These are phyloP conservation scores for Cladophialophora chaetospira DNA, from an alignment of 2,329 filamentous ascomycete species.

Conservation along the genomic window DNA sequence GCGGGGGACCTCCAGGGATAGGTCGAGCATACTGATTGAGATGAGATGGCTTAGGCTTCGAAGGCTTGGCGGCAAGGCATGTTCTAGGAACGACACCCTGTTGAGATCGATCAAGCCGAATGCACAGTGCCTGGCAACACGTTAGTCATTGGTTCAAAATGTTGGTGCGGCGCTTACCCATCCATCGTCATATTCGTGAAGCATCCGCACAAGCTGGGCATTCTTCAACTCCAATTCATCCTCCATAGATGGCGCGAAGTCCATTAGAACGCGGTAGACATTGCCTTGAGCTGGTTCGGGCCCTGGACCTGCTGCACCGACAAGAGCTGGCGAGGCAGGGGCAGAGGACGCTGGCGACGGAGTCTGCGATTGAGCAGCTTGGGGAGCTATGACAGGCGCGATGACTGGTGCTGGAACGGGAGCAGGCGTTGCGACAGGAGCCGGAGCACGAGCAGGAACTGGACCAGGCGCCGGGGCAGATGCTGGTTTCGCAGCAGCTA, in stretches of 20 bases:
- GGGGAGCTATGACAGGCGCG: background rate
- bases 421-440: constrained; percentile 40
- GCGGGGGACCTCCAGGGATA: constrained; percentile 29
- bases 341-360: constrained; percentile 55
- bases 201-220: constrained; percentile 81
- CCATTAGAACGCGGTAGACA: constrained; percentile 90
- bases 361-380: constrained; percentile 30
- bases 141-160: constrained; percentile 38
- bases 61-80: constrained; percentile 86
- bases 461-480: constrained; percentile 60
- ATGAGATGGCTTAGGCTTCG: constrained; percentile 74
- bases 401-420: constrained; percentile 30
- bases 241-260: constrained; percentile 88
- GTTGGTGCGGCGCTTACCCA: constrained; percentile 68
- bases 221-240: constrained; percentile 83
- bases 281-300: constrained; percentile 56
- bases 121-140: constrained; percentile 73
- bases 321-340: constrained; percentile 53
- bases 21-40: constrained; percentile 57
- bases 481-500: constrained; percentile 12
- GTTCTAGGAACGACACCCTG: constrained; percentile 94
- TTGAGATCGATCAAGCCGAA: constrained; percentile 82
- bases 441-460: constrained; percentile 59
- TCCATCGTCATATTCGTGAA: constrained; percentile 97
- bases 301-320: constrained; percentile 52